Conservation (phyloP, 306 rosid genomes). For the Pyrus pyrifolia region DNA sequence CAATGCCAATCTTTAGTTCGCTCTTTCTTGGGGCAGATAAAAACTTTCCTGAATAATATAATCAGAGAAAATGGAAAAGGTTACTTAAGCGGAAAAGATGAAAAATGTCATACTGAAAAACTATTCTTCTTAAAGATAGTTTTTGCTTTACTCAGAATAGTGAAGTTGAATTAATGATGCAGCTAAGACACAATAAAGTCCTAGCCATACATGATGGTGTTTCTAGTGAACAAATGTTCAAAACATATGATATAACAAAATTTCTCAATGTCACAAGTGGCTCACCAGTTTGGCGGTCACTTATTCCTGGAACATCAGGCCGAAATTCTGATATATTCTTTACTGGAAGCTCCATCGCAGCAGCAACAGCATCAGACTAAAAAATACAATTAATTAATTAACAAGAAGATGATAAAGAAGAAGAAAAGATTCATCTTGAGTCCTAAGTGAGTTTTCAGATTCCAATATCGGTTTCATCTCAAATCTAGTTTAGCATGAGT, state of each 20-base stretch:
- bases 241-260: not conserved
- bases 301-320: slow-evolving; percentile 66
- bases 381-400: not conserved
- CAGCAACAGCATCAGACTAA: slow-evolving; percentile 37
- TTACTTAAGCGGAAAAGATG: not conserved
- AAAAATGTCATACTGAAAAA: not conserved
- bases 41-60: slow-evolving; percentile 38
- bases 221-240: not conserved
- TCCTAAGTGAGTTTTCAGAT: not conserved
- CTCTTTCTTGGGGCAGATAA: slow-evolving; percentile 72
- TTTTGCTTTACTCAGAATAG: not conserved
- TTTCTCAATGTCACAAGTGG: not conserved
- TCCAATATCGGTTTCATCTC: not conserved
- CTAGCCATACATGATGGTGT: not conserved
- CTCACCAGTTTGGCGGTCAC: slow-evolving; percentile 66
- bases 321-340: slow-evolving; percentile 31
- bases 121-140: not conserved
- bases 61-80: slow-evolving; percentile 1
- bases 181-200: not conserved
- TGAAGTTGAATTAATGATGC: not conserved
- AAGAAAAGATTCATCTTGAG: not conserved
- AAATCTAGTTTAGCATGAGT: not conserved
- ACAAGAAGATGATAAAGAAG: not conserved
- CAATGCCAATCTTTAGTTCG: slow-evolving; percentile 86
- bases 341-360: slow-evolving; percentile 30